These are phyloP conservation scores for Macrotyloma uniflorum DNA, from an alignment of 306 rosid species.

Conservation along the genomic window DNA sequence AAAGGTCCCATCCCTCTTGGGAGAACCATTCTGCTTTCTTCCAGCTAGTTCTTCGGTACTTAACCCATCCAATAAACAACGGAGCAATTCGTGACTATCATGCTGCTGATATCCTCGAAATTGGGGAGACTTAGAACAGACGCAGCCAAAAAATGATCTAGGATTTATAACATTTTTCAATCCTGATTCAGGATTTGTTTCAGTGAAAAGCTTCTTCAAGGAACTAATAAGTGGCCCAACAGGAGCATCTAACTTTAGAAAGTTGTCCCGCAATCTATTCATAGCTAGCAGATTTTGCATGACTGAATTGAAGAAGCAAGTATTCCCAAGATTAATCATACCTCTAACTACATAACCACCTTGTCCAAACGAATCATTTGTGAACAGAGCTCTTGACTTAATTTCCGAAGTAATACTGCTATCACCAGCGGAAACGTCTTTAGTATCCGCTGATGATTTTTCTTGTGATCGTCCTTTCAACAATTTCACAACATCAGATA, in stretches of 20 bases:
- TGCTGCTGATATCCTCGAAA: constrained; percentile 94
- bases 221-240: constrained; percentile 73
- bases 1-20: constrained; percentile 51
- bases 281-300: constrained; percentile 88
- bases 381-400: constrained; percentile 45
- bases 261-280: constrained; percentile 62
- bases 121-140: constrained; percentile 88
- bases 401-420: constrained; percentile 59
- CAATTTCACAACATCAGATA: constrained; percentile 66
- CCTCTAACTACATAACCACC: constrained; percentile 75
- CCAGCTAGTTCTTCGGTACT: constrained; percentile 71
- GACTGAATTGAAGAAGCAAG: constrained; percentile 94
- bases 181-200: constrained; percentile 66
- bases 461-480: constrained; percentile 53
- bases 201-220: constrained; percentile 74
- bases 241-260: constrained; percentile 59
- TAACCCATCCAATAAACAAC: constrained; percentile 84
- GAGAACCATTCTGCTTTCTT: constrained; percentile 57
- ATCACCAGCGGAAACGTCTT: constrained; percentile 50
- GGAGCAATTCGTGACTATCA: constrained; percentile 94
- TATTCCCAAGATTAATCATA: constrained; percentile 85
- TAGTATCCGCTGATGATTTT: constrained; percentile 48
- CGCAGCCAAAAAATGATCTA: constrained; percentile 73
- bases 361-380: constrained; percentile 50
- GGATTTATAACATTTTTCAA: constrained; percentile 71